Evolutionary conservation across 176 grass and related monocot species (phyloP).

Genomic region (Aegilops longissima): DNA sequence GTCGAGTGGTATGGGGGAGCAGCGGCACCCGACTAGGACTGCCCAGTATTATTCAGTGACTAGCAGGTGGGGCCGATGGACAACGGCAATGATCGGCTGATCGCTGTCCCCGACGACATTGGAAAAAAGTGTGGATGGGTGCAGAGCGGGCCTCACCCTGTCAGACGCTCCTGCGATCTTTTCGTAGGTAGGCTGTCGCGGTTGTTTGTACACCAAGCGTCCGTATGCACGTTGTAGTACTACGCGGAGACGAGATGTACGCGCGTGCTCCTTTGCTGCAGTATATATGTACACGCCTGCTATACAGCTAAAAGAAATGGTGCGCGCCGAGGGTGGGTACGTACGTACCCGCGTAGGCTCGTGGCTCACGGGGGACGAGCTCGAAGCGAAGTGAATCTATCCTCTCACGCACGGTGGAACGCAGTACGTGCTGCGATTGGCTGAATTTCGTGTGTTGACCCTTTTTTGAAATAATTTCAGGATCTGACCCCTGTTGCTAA

Average conservation of each 20-base stretch:
- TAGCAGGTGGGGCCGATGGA: not conserved
- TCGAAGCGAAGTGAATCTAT: not conserved
- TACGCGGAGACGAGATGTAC: not conserved
- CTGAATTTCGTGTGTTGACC: too few species aligned
- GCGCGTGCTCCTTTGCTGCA: not conserved
- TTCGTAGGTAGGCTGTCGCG: conserved; percentile 9
- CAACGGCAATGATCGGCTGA: not conserved
- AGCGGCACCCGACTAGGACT: not conserved
- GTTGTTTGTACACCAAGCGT: conserved; percentile 14
- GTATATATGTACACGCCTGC: not conserved
- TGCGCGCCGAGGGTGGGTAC: too few species aligned
- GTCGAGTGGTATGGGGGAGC: not conserved
- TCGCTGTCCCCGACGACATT: conserved; percentile 5
- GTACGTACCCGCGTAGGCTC: too few species aligned
- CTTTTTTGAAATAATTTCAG: too few species aligned
- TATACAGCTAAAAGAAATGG: too few species aligned
- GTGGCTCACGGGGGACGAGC: too few species aligned
- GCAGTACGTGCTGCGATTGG: too few species aligned
- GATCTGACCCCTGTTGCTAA: too few species aligned
- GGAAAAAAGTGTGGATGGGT: not conserved
- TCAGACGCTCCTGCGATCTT: not conserved
- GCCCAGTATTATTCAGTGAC: not conserved
- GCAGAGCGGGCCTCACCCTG: conserved; percentile 7
- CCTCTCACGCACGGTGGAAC: not conserved
- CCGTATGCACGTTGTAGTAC: not conserved